Evolutionary conservation across 2,329 filamentous ascomycete species (phyloP).

Genomic region (Reticulascus tulasneorum): DNA sequence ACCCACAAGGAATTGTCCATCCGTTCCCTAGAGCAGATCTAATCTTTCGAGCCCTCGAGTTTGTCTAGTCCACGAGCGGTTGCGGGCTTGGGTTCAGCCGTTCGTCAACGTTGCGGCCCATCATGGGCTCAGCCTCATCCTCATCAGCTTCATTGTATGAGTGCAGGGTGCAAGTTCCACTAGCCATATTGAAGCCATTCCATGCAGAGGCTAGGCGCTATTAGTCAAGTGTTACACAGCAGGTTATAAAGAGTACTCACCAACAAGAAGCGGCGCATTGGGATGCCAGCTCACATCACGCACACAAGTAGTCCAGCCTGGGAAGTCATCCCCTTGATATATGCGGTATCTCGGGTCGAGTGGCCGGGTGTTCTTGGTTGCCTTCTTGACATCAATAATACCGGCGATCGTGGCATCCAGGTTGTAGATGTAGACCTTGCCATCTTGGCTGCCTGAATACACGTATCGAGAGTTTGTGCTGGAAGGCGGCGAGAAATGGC

Average conservation of each 20-base stretch:
- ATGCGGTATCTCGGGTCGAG: constrained; percentile 49
- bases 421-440: constrained; percentile 89
- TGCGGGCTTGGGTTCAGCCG: constrained; percentile 52
- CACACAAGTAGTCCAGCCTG: constrained; percentile 72
- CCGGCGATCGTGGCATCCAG: constrained; percentile 80
- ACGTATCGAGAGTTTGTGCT: constrained; percentile 90
- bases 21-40: neutral
- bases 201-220: constrained; percentile 65
- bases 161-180: constrained; percentile 74
- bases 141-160: constrained; percentile 67
- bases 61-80: too few relatives aligned
- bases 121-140: constrained; percentile 59
- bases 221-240: neutral
- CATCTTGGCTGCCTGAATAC: constrained; percentile 86
- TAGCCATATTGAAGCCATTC: constrained; percentile 71
- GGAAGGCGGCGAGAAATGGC: constrained; percentile 85
- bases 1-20: too few relatives aligned
- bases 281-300: constrained; percentile 92
- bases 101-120: constrained; percentile 59
- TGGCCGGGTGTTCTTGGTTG: constrained; percentile 61
- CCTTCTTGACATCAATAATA: constrained; percentile 70
- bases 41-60: constrained; percentile 4
- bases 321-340: constrained; percentile 53
- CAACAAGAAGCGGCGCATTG: constrained; percentile 71
- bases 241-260: constrained; percentile 33